These are phyloP conservation scores for Chenopodium formosanum DNA, from an alignment of 148 eudicot genomes.

Conservation along the genomic window DNA sequence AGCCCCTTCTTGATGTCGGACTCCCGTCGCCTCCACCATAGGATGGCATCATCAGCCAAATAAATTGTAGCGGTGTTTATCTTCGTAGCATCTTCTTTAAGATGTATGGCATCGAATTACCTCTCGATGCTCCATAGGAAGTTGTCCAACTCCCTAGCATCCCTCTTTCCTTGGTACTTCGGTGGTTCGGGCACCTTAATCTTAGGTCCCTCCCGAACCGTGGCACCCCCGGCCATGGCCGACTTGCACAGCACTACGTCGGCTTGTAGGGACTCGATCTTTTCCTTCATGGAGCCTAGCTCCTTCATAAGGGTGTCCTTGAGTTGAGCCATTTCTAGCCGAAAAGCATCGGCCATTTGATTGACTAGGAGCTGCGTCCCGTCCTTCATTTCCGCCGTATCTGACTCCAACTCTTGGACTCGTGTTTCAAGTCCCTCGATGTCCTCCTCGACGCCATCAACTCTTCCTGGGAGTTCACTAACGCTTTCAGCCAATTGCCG, in stretches of 20 bases:
- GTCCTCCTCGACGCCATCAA: no score
- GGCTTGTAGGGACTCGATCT: no score
- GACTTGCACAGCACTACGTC: neutral
- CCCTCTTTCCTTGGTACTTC: neutral
- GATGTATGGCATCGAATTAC: neutral
- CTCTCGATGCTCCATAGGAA: neutral
- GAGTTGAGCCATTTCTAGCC: no score
- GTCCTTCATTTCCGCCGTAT: no score
- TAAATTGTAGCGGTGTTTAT: neutral
- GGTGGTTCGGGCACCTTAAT: neutral
- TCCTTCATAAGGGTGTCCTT: no score
- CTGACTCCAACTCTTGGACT: no score
- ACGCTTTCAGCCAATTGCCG: no score
- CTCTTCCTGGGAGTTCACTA: no score
- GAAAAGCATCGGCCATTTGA: no score
- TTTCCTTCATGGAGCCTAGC: neutral
- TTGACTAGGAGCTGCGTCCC: no score
- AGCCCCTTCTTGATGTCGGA: neutral
- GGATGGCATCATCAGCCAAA: neutral
- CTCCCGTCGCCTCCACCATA: constrained; percentile 4
- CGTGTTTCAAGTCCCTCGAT: no score
- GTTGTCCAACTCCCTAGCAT: neutral
- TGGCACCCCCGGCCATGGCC: neutral
- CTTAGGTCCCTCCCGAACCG: neutral
- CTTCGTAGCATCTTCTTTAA: neutral